Evolutionary conservation across 306 rosid genomes (phyloP).

Genomic region (Begonia peltatifolia): DNA sequence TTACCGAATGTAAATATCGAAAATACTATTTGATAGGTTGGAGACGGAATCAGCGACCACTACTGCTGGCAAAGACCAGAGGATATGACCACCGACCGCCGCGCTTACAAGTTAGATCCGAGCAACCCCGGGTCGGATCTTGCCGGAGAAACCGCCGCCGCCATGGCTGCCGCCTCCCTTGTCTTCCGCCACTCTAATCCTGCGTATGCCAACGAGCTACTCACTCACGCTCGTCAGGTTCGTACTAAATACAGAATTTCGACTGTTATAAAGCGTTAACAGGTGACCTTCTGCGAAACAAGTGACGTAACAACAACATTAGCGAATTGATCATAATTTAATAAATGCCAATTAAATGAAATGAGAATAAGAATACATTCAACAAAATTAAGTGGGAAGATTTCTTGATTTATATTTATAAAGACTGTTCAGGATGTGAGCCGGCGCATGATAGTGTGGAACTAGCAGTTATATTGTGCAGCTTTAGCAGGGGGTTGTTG

Average conservation of each 20-base stretch:
- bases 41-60: conserved; percentile 93
- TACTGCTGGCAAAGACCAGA: conserved; percentile 99
- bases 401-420: no score
- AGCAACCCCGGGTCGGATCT: conserved; percentile 98
- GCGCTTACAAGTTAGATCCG: conserved; percentile 69
- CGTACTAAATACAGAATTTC: not conserved
- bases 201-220: conserved; percentile 52
- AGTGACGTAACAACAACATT: no score
- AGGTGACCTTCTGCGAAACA: no score
- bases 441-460: not conserved
- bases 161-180: conserved; percentile 95
- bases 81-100: conserved; percentile 98
- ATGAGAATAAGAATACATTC: no score
- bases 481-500: no score
- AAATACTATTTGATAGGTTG: conserved; percentile 40
- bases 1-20: not conserved
- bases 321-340: no score
- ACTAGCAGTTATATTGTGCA: no score
- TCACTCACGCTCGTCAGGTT: conserved; percentile 80
- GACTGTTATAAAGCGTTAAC: no score
- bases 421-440: no score
- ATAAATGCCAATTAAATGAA: no score
- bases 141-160: conserved; percentile 96
- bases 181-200: conserved; percentile 85
- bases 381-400: no score